phyloP scores from a whole-genome alignment of 2,329 filamentous ascomycete genomes.

The Colletotrichum incanum region DNA sequence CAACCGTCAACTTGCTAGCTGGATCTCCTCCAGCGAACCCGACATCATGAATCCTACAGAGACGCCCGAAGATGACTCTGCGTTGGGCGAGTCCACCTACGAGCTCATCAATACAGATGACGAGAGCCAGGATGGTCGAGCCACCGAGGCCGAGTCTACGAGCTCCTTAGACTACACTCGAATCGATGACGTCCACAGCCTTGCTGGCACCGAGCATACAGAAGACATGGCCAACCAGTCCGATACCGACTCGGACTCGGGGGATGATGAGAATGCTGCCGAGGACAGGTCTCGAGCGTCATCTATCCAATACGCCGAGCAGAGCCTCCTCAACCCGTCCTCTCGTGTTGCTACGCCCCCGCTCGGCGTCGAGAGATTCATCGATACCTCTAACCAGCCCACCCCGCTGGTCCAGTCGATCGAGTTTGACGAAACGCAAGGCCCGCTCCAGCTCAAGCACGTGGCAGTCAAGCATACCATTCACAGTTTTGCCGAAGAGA shows the following conservation, averaged over 20 bases:
- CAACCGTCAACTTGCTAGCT: slow-evolving; percentile 70
- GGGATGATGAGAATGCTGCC: slow-evolving; percentile 43
- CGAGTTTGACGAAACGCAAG: slow-evolving; percentile 61
- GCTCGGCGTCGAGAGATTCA: slow-evolving; percentile 41
- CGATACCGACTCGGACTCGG: slow-evolving; percentile 40
- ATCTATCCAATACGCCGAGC: slow-evolving; percentile 66
- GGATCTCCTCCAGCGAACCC: slow-evolving; percentile 71
- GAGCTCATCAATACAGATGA: slow-evolving; percentile 71
- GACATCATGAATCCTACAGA: slow-evolving; percentile 68
- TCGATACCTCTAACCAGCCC: slow-evolving; percentile 42
- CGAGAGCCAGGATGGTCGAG: slow-evolving; percentile 66
- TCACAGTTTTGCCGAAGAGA: slow-evolving; percentile 58
- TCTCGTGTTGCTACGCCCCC: slow-evolving; percentile 38
- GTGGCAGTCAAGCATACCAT: slow-evolving; percentile 65
- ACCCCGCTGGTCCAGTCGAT: slow-evolving; percentile 54
- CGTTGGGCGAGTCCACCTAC: slow-evolving; percentile 70
- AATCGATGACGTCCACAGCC: slow-evolving; percentile 67
- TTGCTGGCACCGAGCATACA: slow-evolving; percentile 65
- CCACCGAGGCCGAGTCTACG: slow-evolving; percentile 66
- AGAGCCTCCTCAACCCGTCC: slow-evolving; percentile 63
- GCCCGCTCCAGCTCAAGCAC: slow-evolving; percentile 53
- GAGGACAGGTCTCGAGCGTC: slow-evolving; percentile 50
- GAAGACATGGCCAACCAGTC: slow-evolving; percentile 51
- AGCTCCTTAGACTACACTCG: slow-evolving; percentile 65
- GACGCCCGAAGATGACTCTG: slow-evolving; percentile 64